Base-by-base conservation (phyloP, 2,329 filamentous ascomycete species). In the Neonectria hederae region DNA sequence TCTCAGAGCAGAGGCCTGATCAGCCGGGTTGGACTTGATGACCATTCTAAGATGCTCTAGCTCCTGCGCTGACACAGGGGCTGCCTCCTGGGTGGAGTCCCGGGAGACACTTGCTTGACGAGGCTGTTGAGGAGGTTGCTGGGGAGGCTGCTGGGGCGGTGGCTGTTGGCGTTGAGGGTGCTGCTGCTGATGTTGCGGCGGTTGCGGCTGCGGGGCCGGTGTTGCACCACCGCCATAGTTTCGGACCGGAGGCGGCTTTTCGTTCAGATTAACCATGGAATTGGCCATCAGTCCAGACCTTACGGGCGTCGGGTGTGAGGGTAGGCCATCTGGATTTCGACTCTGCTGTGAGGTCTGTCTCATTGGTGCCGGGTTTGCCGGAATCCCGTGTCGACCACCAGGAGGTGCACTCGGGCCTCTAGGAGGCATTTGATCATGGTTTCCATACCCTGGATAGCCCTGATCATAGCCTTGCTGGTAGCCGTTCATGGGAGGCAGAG, bases 61-160 rank as follows among this genome's bases (percentile, higher is more conserved):
- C 76, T 97, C 92, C 46, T 92, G 88, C 2, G 86, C 81, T 0
- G 94, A 97, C 4, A 98, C 90, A 0, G 91, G 77, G 4, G 75
- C 69, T 40, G 79, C 75, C n/a, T 72, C 62, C 49, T 67, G 72
- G 73, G 66, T 65, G 68, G 76, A 59, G 63, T 73, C 67, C 69
- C 73, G 66, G 40, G 65, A 60, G 22, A 55, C 40, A 43, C 61
- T 73, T 43, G 51, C 66, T 21, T 68, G 71, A 26, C 72, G 71
- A 11, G 78, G 74, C 51, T 75, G 72, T 22, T 73, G 74, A 24
- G 75, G 72, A 51, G 73, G 76, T 26, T 70, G 70, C 51, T 65
- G 69, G 11, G 62, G 67, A 17, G 52, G 54, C n/a, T 63, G 67
- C 51, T 77, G 80, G 57, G 76, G 67, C 61, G 78, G 76, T n/a